phyloP scores from a whole-genome alignment of 2,329 filamentous ascomycete genomes.

The Aureobasidium musti region DNA sequence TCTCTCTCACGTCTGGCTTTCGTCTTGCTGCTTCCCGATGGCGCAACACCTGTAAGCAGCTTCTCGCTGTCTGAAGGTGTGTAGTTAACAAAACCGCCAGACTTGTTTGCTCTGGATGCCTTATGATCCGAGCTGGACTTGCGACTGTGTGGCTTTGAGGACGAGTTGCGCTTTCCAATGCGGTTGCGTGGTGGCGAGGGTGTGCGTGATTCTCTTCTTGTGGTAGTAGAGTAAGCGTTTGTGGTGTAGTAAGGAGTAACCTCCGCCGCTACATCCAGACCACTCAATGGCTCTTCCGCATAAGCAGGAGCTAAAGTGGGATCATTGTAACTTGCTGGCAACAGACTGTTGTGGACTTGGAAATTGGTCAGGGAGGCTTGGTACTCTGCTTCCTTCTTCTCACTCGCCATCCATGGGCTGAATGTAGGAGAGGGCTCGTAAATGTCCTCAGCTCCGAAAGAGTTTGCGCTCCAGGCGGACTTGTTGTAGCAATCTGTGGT shows the following conservation, averaged over 20 bases:
- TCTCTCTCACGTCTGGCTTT: constrained; percentile 91
- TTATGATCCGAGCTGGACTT: background rate
- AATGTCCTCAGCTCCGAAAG: constrained; percentile 11
- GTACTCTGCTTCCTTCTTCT: constrained; percentile 30
- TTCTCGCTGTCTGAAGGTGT: constrained; percentile 76
- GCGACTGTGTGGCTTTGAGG: constrained; percentile 16
- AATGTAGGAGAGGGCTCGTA: constrained; percentile 25
- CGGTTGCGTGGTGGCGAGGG: constrained; percentile 36
- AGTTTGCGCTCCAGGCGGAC: constrained; percentile 21
- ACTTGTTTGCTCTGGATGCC: constrained; percentile 33
- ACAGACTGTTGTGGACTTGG: background rate
- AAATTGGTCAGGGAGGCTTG: background rate
- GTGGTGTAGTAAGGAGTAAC: constrained; percentile 28
- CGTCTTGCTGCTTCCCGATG: constrained; percentile 87
- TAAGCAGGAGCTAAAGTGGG: constrained; percentile 35
- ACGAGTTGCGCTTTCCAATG: constrained; percentile 30
- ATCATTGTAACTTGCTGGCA: constrained; percentile 35
- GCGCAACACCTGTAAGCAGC: constrained; percentile 87
- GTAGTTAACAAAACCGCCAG: constrained; percentile 79
- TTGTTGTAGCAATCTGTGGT: background rate
- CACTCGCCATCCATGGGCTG: constrained; percentile 25
- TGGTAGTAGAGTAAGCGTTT: background rate
- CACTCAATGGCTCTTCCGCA: background rate
- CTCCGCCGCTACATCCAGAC: background rate
- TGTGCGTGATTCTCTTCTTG: constrained; percentile 31